Conservation (phyloP, 208 protist species). For the Herpetomonas tarakana region DNA sequence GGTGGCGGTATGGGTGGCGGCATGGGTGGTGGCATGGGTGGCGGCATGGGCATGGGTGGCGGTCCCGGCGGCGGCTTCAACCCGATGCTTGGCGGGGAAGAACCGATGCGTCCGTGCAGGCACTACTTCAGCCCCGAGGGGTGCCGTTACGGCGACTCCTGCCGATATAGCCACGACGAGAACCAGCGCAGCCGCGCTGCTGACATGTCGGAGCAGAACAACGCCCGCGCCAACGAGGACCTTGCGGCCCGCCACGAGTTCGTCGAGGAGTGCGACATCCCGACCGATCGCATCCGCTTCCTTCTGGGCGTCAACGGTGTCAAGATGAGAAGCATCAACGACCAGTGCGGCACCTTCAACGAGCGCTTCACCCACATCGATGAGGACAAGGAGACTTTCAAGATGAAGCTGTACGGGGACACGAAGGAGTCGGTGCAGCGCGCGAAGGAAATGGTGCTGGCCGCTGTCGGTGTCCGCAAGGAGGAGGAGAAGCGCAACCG, state of each 20-base stretch:
- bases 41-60: background rate
- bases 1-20: constrained; percentile 8
- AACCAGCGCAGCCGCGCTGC: constrained; percentile 23
- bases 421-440: constrained; percentile 50
- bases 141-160: constrained; percentile 81
- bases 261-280: constrained; percentile 48
- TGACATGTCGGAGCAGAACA: constrained; percentile 20
- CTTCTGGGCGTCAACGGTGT: constrained; percentile 60
- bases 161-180: constrained; percentile 77
- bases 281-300: constrained; percentile 76
- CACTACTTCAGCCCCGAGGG: constrained; percentile 62
- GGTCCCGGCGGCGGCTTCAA: background rate
- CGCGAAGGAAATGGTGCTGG: constrained; percentile 60
- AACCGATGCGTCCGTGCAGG: constrained; percentile 49
- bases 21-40: constrained; percentile 1
- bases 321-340: constrained; percentile 65
- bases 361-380: constrained; percentile 61
- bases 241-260: constrained; percentile 23
- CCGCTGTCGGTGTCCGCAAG: constrained; percentile 49
- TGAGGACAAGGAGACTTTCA: constrained; percentile 52
- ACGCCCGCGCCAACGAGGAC: constrained; percentile 15
- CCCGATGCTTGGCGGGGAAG: constrained; percentile 10
- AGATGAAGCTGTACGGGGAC: constrained; percentile 57
- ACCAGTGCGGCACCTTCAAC: constrained; percentile 69
- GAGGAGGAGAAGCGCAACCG: constrained; percentile 73